Evolutionary conservation across 768 basidiomycete species (phyloP).

Genomic region (Rhizopogon salebrosus): DNA sequence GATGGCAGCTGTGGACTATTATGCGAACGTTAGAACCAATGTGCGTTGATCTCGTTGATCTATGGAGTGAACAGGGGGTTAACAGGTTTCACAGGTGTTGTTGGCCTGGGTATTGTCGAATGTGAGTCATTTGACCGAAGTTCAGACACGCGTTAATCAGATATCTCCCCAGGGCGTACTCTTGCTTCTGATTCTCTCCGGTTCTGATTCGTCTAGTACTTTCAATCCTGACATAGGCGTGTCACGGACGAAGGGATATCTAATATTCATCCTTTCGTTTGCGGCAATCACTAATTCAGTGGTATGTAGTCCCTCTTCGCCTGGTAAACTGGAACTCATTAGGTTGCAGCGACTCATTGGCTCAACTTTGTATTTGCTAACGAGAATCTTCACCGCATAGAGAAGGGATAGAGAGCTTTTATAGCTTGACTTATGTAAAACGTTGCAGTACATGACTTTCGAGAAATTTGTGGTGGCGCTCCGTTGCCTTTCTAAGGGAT

Average conservation of each 20-base stretch:
- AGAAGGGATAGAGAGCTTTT: too few species aligned
- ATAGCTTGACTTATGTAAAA: too few species aligned
- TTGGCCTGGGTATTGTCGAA: conserved; percentile 83
- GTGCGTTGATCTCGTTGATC: conserved; percentile 27
- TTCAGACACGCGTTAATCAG: neutral
- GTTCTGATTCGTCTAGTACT: conserved; percentile 48
- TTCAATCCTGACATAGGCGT: conserved; percentile 47
- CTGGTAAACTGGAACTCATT: neutral
- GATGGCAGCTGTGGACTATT: conserved; percentile 77
- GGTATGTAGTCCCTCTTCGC: conserved; percentile 24
- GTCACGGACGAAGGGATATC: conserved; percentile 65
- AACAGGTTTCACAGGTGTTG: conserved; percentile 42
- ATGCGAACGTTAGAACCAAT: conserved; percentile 83
- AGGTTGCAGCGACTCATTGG: conserved; percentile 47
- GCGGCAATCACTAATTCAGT: conserved; percentile 75
- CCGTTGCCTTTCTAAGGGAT: too few species aligned
- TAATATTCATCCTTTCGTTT: conserved; percentile 76
- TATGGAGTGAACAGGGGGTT: neutral
- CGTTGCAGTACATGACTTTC: too few species aligned
- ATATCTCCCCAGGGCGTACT: conserved; percentile 54
- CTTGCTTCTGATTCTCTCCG: conserved; percentile 63
- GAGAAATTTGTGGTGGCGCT: too few species aligned
- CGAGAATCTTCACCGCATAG: conserved; percentile 48
- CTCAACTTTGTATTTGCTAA: conserved; percentile 50
- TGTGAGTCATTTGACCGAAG: conserved; percentile 34